Percentiles rank a stretch among this genome's conserved stretches.
Evolutionary conservation across 345 rosid genomes (phyloP).

Genomic region (Alliaria petiolata): DNA sequence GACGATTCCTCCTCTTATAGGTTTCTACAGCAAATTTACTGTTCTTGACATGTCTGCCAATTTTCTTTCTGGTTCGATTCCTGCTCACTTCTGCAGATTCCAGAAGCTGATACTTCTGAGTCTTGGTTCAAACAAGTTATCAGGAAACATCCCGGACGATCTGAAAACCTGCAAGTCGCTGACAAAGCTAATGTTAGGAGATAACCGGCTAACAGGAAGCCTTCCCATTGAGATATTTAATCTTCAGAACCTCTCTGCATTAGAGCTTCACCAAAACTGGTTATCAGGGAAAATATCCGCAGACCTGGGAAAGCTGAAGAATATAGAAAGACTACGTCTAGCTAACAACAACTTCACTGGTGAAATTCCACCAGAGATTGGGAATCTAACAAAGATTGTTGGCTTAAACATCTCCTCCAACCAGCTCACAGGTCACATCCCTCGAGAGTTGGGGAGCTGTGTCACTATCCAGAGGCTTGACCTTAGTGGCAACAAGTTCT

Average conservation of each 20-base stretch:
- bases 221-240: slow-evolving; percentile 62
- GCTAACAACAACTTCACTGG: slow-evolving; percentile 60
- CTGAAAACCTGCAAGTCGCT: slow-evolving; percentile 60
- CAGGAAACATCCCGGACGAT: slow-evolving; percentile 66
- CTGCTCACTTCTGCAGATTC: slow-evolving; percentile 61
- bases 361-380: slow-evolving; percentile 57
- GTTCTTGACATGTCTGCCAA: slow-evolving; percentile 67
- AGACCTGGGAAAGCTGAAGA: slow-evolving; percentile 50
- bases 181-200: slow-evolving; percentile 66
- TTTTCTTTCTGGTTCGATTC: slow-evolving; percentile 56
- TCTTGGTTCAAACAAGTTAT: slow-evolving; percentile 64
- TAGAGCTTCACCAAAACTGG: slow-evolving; percentile 65
- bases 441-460: slow-evolving; percentile 59
- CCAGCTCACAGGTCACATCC: slow-evolving; percentile 60
- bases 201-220: slow-evolving; percentile 59
- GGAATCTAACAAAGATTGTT: slow-evolving; percentile 60
- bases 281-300: slow-evolving; percentile 65
- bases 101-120: slow-evolving; percentile 64
- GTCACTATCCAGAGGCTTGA: slow-evolving; percentile 76
- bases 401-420: slow-evolving; percentile 73
- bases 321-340: slow-evolving; percentile 63
- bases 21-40: slow-evolving; percentile 51
- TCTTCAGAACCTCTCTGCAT: slow-evolving; percentile 64
- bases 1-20: slow-evolving; percentile 60
- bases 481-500: slow-evolving; percentile 68